Percentiles rank a stretch among this genome's conserved stretches.
phyloP scores from a whole-genome alignment of 164 flowering plant genomes.

The Liriodendron chinense region DNA sequence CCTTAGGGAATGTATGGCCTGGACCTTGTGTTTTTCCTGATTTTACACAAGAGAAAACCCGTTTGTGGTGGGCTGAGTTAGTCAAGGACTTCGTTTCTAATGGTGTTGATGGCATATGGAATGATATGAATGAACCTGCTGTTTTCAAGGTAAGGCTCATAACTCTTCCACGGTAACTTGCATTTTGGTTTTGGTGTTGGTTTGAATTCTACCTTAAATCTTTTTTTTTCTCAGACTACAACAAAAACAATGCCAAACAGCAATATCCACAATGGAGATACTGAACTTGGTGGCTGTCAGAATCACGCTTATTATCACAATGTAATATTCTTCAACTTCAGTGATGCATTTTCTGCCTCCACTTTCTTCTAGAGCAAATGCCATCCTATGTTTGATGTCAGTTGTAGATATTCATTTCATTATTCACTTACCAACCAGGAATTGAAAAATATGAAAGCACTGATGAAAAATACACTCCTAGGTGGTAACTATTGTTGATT shows the following conservation, averaged over 20 bases:
- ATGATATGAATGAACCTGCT: constrained; percentile 99
- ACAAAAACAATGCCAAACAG: constrained; percentile 95
- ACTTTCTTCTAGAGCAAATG: background rate
- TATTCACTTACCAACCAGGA: background rate
- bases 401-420: constrained; percentile 3
- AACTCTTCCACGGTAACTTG: background rate
- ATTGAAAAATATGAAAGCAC: background rate
- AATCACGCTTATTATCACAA: constrained; percentile 86
- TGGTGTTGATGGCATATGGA: constrained; percentile 99
- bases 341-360: constrained; percentile 1
- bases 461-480: background rate
- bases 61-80: constrained; percentile 90
- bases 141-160: constrained; percentile 63
- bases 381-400: background rate
- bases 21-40: constrained; percentile 98
- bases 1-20: constrained; percentile 93
- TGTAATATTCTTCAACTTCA: constrained; percentile 37
- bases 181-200: constrained; percentile 2
- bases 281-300: constrained; percentile 79
- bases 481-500: too few relatives aligned
- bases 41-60: constrained; percentile 69
- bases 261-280: constrained; percentile 86
- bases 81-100: constrained; percentile 76
- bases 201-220: background rate
- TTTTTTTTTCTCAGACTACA: constrained; percentile 43